Conservation (phyloP, 805 yeast genomes). For the Spathaspora arborariae region DNA sequence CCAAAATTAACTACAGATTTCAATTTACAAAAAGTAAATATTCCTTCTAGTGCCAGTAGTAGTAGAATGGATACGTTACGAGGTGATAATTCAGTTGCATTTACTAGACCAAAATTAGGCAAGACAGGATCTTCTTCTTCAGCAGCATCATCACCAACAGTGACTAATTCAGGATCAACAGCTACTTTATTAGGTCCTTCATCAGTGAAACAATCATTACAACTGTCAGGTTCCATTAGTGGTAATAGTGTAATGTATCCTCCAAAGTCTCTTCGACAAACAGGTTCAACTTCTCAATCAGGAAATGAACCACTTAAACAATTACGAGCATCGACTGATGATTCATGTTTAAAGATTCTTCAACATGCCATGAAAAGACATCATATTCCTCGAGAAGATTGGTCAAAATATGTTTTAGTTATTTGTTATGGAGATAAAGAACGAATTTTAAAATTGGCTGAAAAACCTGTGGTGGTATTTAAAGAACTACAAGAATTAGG, state of each 20-base stretch:
- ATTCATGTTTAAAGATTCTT: constrained; percentile 82
- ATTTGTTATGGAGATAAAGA: constrained; percentile 91
- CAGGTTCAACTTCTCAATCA: background rate
- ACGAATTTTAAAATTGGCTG: constrained; percentile 75
- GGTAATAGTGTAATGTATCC: background rate
- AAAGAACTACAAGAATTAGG: constrained; percentile 84
- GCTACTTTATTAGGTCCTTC: background rate
- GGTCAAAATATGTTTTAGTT: constrained; percentile 85
- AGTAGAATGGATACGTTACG: background rate
- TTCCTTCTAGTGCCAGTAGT: constrained; percentile 1
- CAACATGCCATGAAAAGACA: constrained; percentile 88
- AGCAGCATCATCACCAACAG: background rate
- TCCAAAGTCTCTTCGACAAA: constrained; percentile 3
- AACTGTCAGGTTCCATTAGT: background rate
- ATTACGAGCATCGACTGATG: constrained; percentile 81
- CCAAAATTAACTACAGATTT: constrained; percentile 5
- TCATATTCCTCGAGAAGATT: constrained; percentile 69
- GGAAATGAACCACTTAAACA: constrained; percentile 71
- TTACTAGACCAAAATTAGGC: background rate
- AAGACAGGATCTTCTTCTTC: background rate
- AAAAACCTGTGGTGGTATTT: constrained; percentile 82
- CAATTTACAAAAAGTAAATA: constrained; percentile 6
- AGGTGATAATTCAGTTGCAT: background rate
- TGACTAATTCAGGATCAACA: background rate
- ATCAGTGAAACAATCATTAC: background rate